Percentiles rank a stretch among this genome's conserved stretches.
Conservation (phyloP, 495 filamentous ascomycete species). For the Penicillium bovifimosum region DNA sequence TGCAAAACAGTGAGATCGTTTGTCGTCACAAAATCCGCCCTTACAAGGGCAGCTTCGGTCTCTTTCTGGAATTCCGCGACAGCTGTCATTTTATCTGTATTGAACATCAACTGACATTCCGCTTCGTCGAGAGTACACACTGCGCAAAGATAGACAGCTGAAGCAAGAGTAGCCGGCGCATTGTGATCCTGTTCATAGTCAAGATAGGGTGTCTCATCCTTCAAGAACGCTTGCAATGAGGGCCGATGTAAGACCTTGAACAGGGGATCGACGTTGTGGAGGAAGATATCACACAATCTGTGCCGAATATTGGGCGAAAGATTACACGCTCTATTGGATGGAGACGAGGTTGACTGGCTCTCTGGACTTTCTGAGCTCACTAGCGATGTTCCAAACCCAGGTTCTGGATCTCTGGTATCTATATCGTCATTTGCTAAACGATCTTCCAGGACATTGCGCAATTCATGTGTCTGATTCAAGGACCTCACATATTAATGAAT, state of each 20-base stretch:
- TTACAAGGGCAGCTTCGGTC: conserved; percentile 43
- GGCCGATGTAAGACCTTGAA: conserved; percentile 39
- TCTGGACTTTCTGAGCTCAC: conserved; percentile 21
- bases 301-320: conserved; percentile 8
- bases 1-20: conserved; percentile 53
- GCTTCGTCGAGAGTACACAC: conserved; percentile 38
- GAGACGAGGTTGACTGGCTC: conserved; percentile 9
- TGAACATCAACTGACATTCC: conserved; percentile 38
- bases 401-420: conserved; percentile 1
- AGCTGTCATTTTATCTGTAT: conserved; percentile 33
- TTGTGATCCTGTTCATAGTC: conserved; percentile 27
- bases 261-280: conserved; percentile 34
- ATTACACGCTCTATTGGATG: conserved; percentile 2
- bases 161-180: conserved; percentile 41
- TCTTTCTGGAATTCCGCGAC: conserved; percentile 43
- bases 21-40: conserved; percentile 48
- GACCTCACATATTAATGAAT: not conserved
- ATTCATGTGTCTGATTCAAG: conserved; percentile 14
- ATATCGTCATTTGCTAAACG: conserved; percentile 16
- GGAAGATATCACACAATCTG: conserved; percentile 28
- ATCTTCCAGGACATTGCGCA: conserved; percentile 21
- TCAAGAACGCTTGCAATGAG: conserved; percentile 28
- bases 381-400: conserved; percentile 10
- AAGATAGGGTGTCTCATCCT: conserved; percentile 28
- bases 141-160: conserved; percentile 49